These are phyloP conservation scores for Lagenidium giganteum DNA, from an alignment of 352 stramenopile genomes.

Conservation along the genomic window DNA sequence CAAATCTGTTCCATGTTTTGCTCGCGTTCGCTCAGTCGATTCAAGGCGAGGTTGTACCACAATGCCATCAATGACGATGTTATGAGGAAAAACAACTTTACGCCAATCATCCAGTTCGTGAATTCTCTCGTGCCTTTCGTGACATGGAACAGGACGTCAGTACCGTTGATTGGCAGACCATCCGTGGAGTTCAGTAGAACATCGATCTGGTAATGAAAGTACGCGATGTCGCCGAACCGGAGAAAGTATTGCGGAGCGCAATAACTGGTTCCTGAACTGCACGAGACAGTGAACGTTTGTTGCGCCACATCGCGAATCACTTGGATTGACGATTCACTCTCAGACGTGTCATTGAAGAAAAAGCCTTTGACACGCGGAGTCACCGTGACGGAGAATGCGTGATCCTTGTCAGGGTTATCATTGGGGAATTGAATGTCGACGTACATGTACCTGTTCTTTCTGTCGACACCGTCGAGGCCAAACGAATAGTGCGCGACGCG, in stretches of 20 bases:
- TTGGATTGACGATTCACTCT: conserved; percentile 19
- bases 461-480: conserved; percentile 27
- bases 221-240: conserved; percentile 45
- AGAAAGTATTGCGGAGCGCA: conserved; percentile 34
- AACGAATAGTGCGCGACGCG: conserved; percentile 40
- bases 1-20: conserved; percentile 48
- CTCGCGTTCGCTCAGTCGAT: conserved; percentile 26
- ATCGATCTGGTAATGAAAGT: conserved; percentile 38
- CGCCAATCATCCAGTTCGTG: conserved; percentile 37
- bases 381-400: conserved; percentile 38
- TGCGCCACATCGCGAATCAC: conserved; percentile 25
- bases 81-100: conserved; percentile 41
- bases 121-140: conserved; percentile 33
- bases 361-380: conserved; percentile 34
- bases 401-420: conserved; percentile 13
- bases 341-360: conserved; percentile 24
- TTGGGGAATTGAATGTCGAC: conserved; percentile 34
- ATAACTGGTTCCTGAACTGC: conserved; percentile 15
- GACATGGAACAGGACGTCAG: conserved; percentile 33
- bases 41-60: conserved; percentile 33
- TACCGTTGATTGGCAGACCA: conserved; percentile 18
- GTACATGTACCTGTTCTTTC: conserved; percentile 43
- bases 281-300: conserved; percentile 28
- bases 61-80: conserved; percentile 19
- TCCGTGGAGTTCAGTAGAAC: conserved; percentile 41